Evolutionary conservation across 2,329 filamentous ascomycete genomes (phyloP).

Genomic region (Didymosphaeria variabile): DNA sequence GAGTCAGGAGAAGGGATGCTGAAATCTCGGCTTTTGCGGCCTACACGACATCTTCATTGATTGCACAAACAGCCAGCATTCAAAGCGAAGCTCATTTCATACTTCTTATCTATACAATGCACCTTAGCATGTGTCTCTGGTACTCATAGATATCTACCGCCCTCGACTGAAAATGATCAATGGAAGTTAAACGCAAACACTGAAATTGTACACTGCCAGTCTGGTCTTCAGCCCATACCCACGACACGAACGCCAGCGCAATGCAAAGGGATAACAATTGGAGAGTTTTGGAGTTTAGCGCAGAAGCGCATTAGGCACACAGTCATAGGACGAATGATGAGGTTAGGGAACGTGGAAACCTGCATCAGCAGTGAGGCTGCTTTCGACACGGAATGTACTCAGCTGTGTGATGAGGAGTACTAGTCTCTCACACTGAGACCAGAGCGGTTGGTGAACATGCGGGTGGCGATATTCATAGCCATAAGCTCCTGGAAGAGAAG

Average conservation of each 20-base stretch:
- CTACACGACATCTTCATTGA: neutral
- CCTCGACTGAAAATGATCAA: neutral
- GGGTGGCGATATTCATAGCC: constrained; percentile 97
- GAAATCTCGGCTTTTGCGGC: neutral
- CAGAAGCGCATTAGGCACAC: neutral
- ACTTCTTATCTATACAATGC: constrained; percentile 10
- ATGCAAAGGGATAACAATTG: constrained; percentile 12
- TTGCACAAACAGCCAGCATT: neutral
- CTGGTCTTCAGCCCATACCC: constrained; percentile 2
- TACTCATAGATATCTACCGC: neutral
- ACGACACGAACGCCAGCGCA: constrained; percentile 17
- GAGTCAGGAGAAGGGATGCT: neutral
- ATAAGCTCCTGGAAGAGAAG: constrained; percentile 97
- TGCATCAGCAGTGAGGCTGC: neutral
- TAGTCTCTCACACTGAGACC: constrained; percentile 72
- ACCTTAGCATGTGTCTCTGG: constrained; percentile 3
- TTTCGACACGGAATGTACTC: neutral
- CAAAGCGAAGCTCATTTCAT: neutral
- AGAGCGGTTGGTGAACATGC: constrained; percentile 92
- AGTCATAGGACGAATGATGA: neutral
- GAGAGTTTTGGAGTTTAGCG: neutral
- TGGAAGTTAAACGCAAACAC: neutral
- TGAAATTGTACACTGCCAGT: constrained; percentile 2
- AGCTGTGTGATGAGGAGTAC: neutral
- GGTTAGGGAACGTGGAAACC: no score